A percentile compares a stretch with the other conserved stretches of the same genome.
Conservation (phyloP, 371 early-diverging fungal genomes). For the Enterospora canceri region DNA sequence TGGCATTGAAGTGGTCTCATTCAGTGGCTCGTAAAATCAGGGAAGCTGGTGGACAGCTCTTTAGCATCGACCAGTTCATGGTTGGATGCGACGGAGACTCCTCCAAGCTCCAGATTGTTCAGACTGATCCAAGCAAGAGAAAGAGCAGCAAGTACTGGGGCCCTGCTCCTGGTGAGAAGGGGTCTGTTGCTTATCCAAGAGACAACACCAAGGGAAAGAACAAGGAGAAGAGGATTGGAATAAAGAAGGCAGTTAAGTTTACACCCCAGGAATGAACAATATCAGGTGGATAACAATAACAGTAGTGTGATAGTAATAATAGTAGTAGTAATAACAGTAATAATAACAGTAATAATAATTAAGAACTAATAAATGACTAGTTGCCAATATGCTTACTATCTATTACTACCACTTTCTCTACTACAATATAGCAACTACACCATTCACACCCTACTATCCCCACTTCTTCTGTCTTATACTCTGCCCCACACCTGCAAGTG, state of each 20-base stretch:
- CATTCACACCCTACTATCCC: conserved; percentile 31
- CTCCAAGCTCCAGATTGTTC: conserved; percentile 45
- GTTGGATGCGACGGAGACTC: conserved; percentile 44
- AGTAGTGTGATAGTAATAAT: neutral
- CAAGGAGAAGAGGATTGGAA: conserved; percentile 42
- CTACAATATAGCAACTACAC: conserved; percentile 35
- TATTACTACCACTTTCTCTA: conserved; percentile 9
- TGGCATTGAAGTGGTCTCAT: conserved; percentile 49
- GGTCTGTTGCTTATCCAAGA: conserved; percentile 53
- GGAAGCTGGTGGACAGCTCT: conserved; percentile 49
- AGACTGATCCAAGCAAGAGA: conserved; percentile 38
- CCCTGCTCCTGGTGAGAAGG: conserved; percentile 51
- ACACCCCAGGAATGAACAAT: too few species aligned
- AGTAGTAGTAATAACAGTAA: neutral
- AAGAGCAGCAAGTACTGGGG: conserved; percentile 56
- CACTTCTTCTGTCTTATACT: conserved; percentile 7
- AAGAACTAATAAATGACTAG: neutral
- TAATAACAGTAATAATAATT: neutral
- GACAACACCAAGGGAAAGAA: conserved; percentile 41
- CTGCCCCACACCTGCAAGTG: conserved; percentile 29
- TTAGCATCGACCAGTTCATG: conserved; percentile 54
- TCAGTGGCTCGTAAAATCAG: conserved; percentile 51
- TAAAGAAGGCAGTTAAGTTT: conserved; percentile 26
- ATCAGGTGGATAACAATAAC: neutral
- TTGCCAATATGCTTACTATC: neutral